Percentiles rank a stretch among this genome's conserved stretches.
These are phyloP conservation scores for Elsinoe batatas DNA, from an alignment of 2,329 filamentous ascomycete species.

Conservation along the genomic window DNA sequence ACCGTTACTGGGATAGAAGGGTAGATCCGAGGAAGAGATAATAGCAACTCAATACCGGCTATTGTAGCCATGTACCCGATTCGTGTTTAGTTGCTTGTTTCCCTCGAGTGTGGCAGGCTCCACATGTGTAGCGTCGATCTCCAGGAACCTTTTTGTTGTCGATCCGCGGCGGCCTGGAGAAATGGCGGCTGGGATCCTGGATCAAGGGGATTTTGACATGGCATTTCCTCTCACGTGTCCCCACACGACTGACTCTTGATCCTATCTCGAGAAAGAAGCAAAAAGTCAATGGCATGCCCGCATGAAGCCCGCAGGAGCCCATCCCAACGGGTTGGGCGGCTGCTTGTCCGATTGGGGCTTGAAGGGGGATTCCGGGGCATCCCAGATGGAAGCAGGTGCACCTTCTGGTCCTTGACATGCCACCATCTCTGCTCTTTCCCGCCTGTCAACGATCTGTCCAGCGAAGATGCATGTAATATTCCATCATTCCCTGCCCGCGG, in stretches of 20 bases:
- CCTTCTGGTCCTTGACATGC: neutral
- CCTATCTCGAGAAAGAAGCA: neutral
- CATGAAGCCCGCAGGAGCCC: neutral
- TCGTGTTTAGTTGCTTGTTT: neutral
- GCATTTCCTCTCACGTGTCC: neutral
- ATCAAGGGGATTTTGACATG: neutral
- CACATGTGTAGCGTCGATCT: conserved; percentile 5
- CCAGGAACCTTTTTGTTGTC: conserved; percentile 2
- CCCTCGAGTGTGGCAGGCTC: neutral
- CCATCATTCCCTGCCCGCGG: neutral
- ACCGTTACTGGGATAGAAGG: neutral
- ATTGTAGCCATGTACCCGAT: neutral
- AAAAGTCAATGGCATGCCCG: neutral
- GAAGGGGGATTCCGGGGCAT: neutral
- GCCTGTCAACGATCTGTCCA: neutral
- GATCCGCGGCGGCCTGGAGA: neutral
- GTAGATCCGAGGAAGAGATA: neutral
- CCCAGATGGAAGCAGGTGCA: neutral
- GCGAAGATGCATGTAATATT: neutral
- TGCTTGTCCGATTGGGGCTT: neutral
- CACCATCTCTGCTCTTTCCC: neutral
- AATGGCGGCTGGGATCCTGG: neutral
- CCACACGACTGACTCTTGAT: neutral
- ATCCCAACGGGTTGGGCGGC: neutral
- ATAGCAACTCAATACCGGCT: neutral